phyloP scores from a whole-genome alignment of 2,329 filamentous ascomycete species.

The Acephala macrosclerotiorum region DNA sequence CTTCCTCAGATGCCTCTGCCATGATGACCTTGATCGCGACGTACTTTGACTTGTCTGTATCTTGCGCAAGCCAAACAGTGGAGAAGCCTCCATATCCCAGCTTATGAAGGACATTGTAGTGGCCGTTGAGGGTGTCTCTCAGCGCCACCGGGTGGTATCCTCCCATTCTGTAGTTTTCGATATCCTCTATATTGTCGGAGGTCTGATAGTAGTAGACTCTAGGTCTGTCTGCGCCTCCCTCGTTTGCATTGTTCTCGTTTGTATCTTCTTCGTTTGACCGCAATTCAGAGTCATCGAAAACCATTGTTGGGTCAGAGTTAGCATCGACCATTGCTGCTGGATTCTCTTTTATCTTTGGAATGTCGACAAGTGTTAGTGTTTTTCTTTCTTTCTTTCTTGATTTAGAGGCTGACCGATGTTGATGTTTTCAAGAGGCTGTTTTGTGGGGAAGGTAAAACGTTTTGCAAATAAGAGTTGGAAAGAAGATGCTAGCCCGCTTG shows the following conservation, averaged over 20 bases:
- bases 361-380: too few relatives aligned
- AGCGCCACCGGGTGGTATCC: slow-evolving; percentile 53
- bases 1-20: slow-evolving; percentile 16
- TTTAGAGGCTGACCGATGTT: too few relatives aligned
- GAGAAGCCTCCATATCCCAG: slow-evolving; percentile 53
- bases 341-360: too few relatives aligned
- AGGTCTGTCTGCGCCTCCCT: not conserved
- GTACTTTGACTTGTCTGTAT: slow-evolving; percentile 30
- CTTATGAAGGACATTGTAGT: slow-evolving; percentile 54
- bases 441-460: not conserved
- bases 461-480: not conserved
- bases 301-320: too few relatives aligned
- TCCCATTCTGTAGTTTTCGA: slow-evolving; percentile 40
- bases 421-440: too few relatives aligned
- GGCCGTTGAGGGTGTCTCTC: slow-evolving; percentile 49
- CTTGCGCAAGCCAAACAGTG: slow-evolving; percentile 53
- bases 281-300: not conserved
- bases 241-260: not conserved
- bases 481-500: not conserved
- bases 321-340: too few relatives aligned
- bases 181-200: slow-evolving; percentile 15
- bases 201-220: not conserved
- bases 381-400: too few relatives aligned
- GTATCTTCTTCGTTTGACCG: too few relatives aligned
- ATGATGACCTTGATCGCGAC: slow-evolving; percentile 28